Evolutionary conservation across 2,329 filamentous ascomycete genomes (phyloP), one percentile per base, ranked within the genome.

Genomic region (Cladosporium oxysporum): DNA sequence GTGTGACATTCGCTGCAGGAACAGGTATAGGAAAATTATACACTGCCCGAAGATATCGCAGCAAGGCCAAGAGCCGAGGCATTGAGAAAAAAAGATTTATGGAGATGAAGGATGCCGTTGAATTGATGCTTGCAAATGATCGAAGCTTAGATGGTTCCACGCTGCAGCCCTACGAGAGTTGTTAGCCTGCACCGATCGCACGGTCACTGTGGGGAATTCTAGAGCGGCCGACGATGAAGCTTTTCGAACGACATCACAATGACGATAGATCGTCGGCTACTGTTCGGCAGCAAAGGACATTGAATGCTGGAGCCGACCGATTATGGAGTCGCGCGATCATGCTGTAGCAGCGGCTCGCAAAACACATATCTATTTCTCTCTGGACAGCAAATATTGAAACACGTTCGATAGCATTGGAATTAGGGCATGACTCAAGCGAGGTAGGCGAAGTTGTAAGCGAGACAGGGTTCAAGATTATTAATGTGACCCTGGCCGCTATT

Each of bases 121-220:
- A 61, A 52, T 28, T n/a, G 23, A 61, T 21, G 44, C 58, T 52
- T 61, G 58, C 58, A 37, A 52, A 61, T 37, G 58, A 52, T 37
- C 47, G 58, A 50, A 61, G 44, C 58, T 52, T 44, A 47, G 33
- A 21, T 23, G 5, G 26, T n/a, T 11, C 26, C 16, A 33, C 21
- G 28, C 41, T 50, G 44, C 58, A 61, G 58, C 58, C 58, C 58
- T 61, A 61, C 41, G 16, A 37, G 55, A 23, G 35, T 28, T 28
- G 35, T 28, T 28, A 41, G 23, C 14, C 12, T 21, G 28, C 44
- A 23, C 44, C 58, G 29, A 31, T 37, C n/a, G 44, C 47, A 33
- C 33, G 58, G 58, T 28, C 26, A 21, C 16, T 61, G 58, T 61
- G 58, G 58, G 47, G 58, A 33, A 49, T 60, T 60, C 26, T 60